Evolutionary conservation across 805 yeast species (phyloP), one percentile per base, ranked within the genome.

Genomic region (Candida pini): DNA sequence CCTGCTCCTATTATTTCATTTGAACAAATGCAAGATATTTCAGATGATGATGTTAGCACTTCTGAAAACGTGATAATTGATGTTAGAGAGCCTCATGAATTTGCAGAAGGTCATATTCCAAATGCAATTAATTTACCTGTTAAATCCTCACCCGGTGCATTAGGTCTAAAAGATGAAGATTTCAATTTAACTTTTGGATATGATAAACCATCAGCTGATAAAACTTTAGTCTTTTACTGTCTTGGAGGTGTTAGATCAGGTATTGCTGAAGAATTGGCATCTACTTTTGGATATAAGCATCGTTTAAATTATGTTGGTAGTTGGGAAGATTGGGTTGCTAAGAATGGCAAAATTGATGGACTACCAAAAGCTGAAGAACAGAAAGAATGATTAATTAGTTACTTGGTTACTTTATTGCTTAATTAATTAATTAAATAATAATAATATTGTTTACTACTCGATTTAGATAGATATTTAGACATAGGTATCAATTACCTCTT

Each of bases 61-160:
- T 67, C 74, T 12, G 62, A 64, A 12, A 61, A 71, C 24, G 68
- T 86, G 27, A 61, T 90, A 25, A 78, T 90, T 17, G 98, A 90
- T 54, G 97, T 86, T 15, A 78, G 98, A 56, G 97, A 90, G 65
- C 96, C 97, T 5, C 71, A 67, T 18, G 98, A 90, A 62, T 62
- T 38, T 36, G 63, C 63, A 25, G 76, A 66, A 31, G 96, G 96
- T 28, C 78, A 73, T 54, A 82, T 90, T 48, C 96, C 96, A 19
- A 72, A 76, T 10, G 81, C 97, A 5, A 60, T 89, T 37, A 92
- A 92, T 54, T 73, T 90, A 38, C 97, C 98, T 14, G 81, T 78
- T 63, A 87, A 87, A 53, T 76, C 92, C 4, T 75, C 89, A 9
- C 97, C 97, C 0, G 95, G 96, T 15, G 97, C 97, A 0, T 68